phyloP scores from a whole-genome alignment of 441 rosid species.

The Arabidopsis hybrid region DNA sequence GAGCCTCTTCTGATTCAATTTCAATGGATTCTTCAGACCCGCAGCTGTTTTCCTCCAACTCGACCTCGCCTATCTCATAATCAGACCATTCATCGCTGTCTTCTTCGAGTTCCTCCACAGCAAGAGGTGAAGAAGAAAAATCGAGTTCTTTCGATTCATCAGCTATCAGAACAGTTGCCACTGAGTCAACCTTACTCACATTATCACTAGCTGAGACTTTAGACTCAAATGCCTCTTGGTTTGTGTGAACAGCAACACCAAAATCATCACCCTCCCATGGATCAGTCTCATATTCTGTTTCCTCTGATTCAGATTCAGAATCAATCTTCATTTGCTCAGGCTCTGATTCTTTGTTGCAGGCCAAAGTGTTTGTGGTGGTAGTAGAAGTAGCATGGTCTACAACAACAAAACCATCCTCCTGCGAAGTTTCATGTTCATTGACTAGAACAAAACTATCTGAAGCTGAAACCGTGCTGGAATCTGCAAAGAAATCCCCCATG shows the following conservation, averaged over 20 bases:
- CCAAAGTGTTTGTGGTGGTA: conserved; percentile 1
- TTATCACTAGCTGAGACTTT: conserved; percentile 21
- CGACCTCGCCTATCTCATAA: neutral
- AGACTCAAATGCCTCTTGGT: conserved; percentile 30
- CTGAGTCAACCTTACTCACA: conserved; percentile 11
- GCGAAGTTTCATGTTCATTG: conserved; percentile 25
- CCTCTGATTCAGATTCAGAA: conserved; percentile 33
- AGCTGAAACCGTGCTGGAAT: conserved; percentile 13
- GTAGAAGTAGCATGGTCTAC: conserved; percentile 28
- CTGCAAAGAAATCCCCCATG: conserved; percentile 32
- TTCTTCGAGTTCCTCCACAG: conserved; percentile 7
- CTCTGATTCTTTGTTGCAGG: conserved; percentile 34
- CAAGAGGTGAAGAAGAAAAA: neutral
- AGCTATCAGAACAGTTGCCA: conserved; percentile 24
- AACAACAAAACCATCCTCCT: conserved; percentile 31
- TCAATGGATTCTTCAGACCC: neutral
- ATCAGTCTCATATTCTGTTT: conserved; percentile 29
- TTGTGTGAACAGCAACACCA: conserved; percentile 29
- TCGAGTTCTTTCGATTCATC: conserved; percentile 25
- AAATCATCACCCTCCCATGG: conserved; percentile 24
- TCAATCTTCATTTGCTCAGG: conserved; percentile 28
- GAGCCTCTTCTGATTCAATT: conserved; percentile 7
- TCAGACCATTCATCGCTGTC: conserved; percentile 44
- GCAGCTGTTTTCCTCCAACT: conserved; percentile 10
- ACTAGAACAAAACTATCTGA: conserved; percentile 19